Evolutionary conservation across 169 alveolate species (phyloP).

Genomic region (Plasmodium gonderi): DNA sequence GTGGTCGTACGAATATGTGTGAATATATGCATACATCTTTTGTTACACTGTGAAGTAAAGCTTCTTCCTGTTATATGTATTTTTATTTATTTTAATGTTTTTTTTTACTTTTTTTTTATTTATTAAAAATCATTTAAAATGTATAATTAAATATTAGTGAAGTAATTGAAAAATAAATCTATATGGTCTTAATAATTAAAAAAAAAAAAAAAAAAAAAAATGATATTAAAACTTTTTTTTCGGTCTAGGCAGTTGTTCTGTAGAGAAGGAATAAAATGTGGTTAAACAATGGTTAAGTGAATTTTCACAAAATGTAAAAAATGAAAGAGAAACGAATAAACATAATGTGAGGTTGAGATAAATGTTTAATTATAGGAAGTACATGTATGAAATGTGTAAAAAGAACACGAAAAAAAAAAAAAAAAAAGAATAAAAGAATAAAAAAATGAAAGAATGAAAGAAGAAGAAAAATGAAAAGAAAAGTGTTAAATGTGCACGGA

Average conservation of each 20-base stretch:
- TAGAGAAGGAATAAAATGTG: not conserved
- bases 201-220: not conserved
- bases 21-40: not conserved
- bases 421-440: too few species aligned
- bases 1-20: not conserved
- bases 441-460: not conserved
- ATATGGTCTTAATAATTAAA: slow-evolving; percentile 28
- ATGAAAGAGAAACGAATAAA: not conserved
- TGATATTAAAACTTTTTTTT: slow-evolving; percentile 3
- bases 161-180: slow-evolving; percentile 21
- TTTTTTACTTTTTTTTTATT: not conserved
- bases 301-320: not conserved
- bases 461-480: not conserved
- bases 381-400: too few species aligned
- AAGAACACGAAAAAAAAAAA: too few species aligned
- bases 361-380: too few species aligned
- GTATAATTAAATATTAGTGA: slow-evolving; percentile 22
- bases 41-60: not conserved
- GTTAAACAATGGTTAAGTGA: not conserved
- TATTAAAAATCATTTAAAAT: slow-evolving; percentile 21
- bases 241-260: not conserved
- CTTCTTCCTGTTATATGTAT: not conserved
- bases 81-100: too few species aligned
- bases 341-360: not conserved
- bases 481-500: not conserved